These are phyloP conservation scores for Diaporthe ampelina DNA, from an alignment of 2,329 filamentous ascomycete genomes.

Conservation along the genomic window DNA sequence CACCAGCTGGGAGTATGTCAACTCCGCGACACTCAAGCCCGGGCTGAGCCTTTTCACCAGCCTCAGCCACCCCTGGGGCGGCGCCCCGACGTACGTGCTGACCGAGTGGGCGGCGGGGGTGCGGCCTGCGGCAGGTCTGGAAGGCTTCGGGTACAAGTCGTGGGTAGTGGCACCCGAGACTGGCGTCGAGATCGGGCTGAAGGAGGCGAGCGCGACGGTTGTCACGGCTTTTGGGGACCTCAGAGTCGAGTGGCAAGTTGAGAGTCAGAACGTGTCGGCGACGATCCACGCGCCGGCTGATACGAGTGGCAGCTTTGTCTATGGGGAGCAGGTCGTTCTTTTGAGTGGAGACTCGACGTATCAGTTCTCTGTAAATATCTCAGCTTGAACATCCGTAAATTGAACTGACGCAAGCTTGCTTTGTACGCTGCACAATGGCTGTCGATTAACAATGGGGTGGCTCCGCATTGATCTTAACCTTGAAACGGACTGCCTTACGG, in stretches of 20 bases:
- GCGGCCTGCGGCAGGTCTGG: neutral
- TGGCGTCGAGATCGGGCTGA: neutral
- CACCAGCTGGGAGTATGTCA: conserved; percentile 61
- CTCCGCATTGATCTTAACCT: neutral
- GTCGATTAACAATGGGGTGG: neutral
- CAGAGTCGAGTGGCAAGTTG: neutral
- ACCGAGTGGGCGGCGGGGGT: conserved; percentile 50
- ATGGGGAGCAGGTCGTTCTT: neutral
- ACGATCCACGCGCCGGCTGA: neutral
- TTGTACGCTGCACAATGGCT: neutral
- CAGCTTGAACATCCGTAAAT: neutral
- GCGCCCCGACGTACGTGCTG: conserved; percentile 59
- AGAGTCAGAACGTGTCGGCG: neutral
- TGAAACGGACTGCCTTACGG: neutral
- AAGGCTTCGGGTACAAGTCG: conserved; percentile 8
- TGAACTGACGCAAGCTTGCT: neutral
- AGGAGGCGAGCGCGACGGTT: neutral
- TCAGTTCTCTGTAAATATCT: conserved; percentile 11
- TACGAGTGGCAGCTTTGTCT: conserved; percentile 25
- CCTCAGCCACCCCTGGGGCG: conserved; percentile 59
- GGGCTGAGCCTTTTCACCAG: conserved; percentile 59
- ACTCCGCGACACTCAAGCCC: conserved; percentile 51
- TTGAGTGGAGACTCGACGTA: neutral
- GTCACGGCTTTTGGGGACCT: conserved; percentile 14
- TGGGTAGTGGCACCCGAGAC: conserved; percentile 3